Percentiles rank a stretch among this genome's conserved stretches.
Evolutionary conservation across 192 early-diverging fungal genomes (phyloP).

Genomic region (Dimargaris cristalligena): DNA sequence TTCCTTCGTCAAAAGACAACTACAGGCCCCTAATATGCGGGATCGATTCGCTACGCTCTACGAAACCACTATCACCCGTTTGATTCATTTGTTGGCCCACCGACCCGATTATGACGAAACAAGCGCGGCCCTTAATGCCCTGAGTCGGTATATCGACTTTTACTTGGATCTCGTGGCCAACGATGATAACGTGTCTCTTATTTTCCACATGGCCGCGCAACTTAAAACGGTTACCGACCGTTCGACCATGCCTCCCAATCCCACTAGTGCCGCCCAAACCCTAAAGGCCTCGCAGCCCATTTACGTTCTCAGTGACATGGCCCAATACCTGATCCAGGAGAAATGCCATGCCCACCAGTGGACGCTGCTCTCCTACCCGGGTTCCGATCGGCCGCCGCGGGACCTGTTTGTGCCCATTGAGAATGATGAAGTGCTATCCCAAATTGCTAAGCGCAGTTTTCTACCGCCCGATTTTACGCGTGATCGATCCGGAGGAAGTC

Average conservation of each 20-base stretch:
- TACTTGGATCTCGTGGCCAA: constrained; percentile 61
- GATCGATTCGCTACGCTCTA: constrained; percentile 43
- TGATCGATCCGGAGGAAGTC: too few relatives aligned
- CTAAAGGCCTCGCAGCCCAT: constrained; percentile 30
- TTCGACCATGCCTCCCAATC: too few relatives aligned
- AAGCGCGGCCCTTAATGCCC: constrained; percentile 21
- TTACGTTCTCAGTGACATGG: constrained; percentile 70
- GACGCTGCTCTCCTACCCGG: constrained; percentile 65
- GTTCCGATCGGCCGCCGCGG: constrained; percentile 39
- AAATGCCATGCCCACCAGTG: constrained; percentile 56
- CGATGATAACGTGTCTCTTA: constrained; percentile 64
- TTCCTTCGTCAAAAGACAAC: constrained; percentile 38
- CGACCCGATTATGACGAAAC: constrained; percentile 61
- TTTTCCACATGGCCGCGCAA: constrained; percentile 55
- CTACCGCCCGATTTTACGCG: not conserved
- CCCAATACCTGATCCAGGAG: constrained; percentile 62
- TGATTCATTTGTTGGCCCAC: constrained; percentile 63
- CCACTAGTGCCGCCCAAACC: constrained; percentile 5
- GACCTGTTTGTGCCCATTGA: constrained; percentile 41
- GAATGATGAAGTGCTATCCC: not conserved
- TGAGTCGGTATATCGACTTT: constrained; percentile 69
- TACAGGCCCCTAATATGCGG: constrained; percentile 36
- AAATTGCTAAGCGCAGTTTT: constrained; percentile 7
- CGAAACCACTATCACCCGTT: constrained; percentile 38
- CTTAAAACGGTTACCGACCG: constrained; percentile 61